Evolutionary conservation across 306 rosid genomes (phyloP).

Genomic region (Corylus avellana): DNA sequence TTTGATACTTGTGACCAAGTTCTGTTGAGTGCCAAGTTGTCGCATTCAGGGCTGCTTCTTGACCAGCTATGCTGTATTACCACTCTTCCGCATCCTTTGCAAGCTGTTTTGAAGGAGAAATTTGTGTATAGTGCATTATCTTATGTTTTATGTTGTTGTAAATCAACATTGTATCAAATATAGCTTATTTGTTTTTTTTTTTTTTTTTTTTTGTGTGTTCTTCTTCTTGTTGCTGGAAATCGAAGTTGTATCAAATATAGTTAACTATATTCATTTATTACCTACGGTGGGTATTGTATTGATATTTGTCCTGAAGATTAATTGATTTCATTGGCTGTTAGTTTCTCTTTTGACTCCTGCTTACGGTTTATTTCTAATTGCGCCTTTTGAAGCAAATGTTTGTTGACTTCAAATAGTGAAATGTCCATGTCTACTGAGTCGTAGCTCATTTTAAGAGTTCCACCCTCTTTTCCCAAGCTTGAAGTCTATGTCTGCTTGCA

Average conservation of each 20-base stretch:
- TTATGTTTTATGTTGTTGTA: constrained; percentile 13
- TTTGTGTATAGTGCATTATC: constrained; percentile 2
- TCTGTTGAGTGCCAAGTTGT: constrained; percentile 19
- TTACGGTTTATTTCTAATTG: background rate
- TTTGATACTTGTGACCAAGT: constrained; percentile 1
- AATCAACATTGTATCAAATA: background rate
- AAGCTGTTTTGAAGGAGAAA: constrained; percentile 20
- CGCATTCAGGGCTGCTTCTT: constrained; percentile 30
- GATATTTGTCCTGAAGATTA: background rate
- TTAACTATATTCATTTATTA: background rate
- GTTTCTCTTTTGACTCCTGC: background rate
- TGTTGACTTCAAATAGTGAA: background rate
- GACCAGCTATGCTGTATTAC: constrained; percentile 1
- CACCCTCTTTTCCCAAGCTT: background rate
- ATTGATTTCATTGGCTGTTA: background rate
- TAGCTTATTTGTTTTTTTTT: no score
- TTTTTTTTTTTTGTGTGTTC: no score
- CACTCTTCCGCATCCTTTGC: constrained; percentile 1
- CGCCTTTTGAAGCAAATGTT: background rate
- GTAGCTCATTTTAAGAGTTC: background rate
- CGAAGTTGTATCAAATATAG: background rate
- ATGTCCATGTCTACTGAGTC: background rate
- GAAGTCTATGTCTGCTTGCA: background rate
- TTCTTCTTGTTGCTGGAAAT: background rate
- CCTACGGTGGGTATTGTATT: background rate